phyloP scores from a whole-genome alignment of 2,329 filamentous ascomycete genomes.

The Trichoderma semiorbis region DNA sequence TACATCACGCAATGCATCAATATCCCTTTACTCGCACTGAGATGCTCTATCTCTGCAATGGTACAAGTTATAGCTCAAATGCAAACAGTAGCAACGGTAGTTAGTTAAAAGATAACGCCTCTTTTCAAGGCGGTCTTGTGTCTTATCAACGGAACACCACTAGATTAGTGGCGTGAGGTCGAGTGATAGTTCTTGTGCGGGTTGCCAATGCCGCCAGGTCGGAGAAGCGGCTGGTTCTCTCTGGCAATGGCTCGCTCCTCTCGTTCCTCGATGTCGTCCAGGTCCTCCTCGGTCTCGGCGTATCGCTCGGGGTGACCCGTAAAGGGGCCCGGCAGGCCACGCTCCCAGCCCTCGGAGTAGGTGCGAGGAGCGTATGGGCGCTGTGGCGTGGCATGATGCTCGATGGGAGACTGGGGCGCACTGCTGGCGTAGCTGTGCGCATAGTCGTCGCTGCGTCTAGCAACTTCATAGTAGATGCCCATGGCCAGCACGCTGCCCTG shows the following conservation, averaged over 20 bases:
- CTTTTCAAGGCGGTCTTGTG: not conserved
- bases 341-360: constrained; percentile 50
- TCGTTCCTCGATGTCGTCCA: constrained; percentile 48
- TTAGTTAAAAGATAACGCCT: not conserved
- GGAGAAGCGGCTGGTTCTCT: constrained; percentile 50
- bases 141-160: not conserved
- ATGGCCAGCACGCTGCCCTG: constrained; percentile 78
- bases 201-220: constrained; percentile 49
- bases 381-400: constrained; percentile 28
- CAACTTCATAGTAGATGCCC: constrained; percentile 72
- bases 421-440: constrained; percentile 24
- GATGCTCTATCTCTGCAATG: not conserved
- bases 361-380: constrained; percentile 41
- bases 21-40: not conserved
- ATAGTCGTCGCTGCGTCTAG: constrained; percentile 33
- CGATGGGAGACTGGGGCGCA: constrained; percentile 29
- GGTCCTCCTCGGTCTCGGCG: constrained; percentile 49
- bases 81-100: not conserved
- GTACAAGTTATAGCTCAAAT: not conserved
- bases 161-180: constrained; percentile 17
- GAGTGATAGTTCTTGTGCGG: constrained; percentile 40
- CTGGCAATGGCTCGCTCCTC: constrained; percentile 49
- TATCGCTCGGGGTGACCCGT: constrained; percentile 52
- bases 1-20: not conserved
- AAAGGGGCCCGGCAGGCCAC: constrained; percentile 48